phyloP scores from a whole-genome alignment of 192 early-diverging fungal genomes.

The Rhizoclosmatium globosum region DNA sequence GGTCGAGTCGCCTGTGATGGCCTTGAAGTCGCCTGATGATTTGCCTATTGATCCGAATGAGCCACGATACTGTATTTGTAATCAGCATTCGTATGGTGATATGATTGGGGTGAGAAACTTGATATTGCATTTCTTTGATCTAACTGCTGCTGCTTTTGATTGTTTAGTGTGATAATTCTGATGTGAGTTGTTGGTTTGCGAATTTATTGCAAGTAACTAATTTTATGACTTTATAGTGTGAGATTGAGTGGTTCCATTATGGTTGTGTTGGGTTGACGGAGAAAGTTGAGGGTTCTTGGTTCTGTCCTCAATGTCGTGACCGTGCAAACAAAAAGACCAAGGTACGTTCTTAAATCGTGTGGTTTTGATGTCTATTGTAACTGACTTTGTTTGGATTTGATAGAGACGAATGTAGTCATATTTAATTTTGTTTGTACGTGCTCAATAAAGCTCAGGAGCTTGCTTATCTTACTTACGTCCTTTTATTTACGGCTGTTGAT shows the following conservation, averaged over 20 bases:
- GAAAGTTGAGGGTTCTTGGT: slow-evolving; percentile 95
- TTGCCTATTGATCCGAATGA: slow-evolving; percentile 95
- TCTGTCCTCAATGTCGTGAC: slow-evolving; percentile 83
- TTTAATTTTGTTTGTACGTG: background rate
- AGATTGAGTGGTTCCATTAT: slow-evolving; percentile 98
- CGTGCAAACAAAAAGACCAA: slow-evolving; percentile 14
- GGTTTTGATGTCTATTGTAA: background rate
- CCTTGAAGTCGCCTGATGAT: slow-evolving; percentile 33
- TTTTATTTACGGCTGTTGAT: no score
- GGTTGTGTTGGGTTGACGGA: slow-evolving; percentile 88
- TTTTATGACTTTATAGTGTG: slow-evolving; percentile 62
- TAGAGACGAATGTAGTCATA: background rate
- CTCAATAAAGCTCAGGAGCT: background rate
- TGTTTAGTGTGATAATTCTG: slow-evolving; percentile 75
- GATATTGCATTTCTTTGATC: background rate
- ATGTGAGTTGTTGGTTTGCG: slow-evolving; percentile 37
- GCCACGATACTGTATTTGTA: slow-evolving; percentile 95
- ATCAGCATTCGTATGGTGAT: slow-evolving; percentile 94
- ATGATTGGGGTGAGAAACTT: slow-evolving; percentile 78
- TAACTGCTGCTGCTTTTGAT: no score
- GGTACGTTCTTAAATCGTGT: background rate
- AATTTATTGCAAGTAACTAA: background rate
- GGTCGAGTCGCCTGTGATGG: background rate
- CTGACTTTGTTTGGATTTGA: background rate
- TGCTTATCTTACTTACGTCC: background rate